Conservation (phyloP, 495 filamentous ascomycete species). For the Annulohypoxylon stygium region DNA sequence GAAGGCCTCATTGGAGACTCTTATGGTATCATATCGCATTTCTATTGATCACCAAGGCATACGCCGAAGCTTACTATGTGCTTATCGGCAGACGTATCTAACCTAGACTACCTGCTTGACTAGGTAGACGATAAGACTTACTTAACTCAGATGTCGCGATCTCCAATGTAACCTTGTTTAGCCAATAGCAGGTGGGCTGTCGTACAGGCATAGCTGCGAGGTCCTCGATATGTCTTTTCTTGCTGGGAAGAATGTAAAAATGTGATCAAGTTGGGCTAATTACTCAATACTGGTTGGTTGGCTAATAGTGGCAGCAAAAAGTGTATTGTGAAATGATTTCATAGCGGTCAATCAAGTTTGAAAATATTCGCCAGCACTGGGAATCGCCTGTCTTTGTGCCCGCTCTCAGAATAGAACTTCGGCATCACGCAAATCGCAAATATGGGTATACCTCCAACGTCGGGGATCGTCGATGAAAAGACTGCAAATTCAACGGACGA, state of each 20-base stretch:
- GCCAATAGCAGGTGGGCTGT: slow-evolving; percentile 22
- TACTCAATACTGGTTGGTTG: not conserved
- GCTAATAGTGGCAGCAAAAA: not conserved
- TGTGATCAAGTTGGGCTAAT: not conserved
- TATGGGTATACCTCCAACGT: slow-evolving; percentile 14
- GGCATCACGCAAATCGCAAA: not conserved
- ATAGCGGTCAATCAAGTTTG: not conserved
- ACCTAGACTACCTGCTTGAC: not conserved
- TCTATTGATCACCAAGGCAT: not conserved
- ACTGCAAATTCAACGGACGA: slow-evolving; percentile 21
- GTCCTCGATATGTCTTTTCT: not conserved
- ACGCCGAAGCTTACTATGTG: slow-evolving; percentile 32
- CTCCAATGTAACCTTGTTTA: slow-evolving; percentile 28
- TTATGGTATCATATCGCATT: not conserved
- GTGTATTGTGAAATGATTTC: not conserved
- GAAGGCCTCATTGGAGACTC: not conserved
- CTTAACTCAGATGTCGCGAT: slow-evolving; percentile 31
- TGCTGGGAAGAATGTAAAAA: not conserved
- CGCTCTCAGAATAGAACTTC: not conserved
- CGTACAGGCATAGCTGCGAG: not conserved
- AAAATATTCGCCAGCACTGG: not conserved
- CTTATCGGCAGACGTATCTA: slow-evolving; percentile 10
- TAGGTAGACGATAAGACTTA: slow-evolving; percentile 28
- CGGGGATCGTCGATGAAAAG: slow-evolving; percentile 22
- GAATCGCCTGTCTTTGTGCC: not conserved